Conservation (phyloP, 192 early-diverging fungal genomes). For the Linnemannia elongata region DNA sequence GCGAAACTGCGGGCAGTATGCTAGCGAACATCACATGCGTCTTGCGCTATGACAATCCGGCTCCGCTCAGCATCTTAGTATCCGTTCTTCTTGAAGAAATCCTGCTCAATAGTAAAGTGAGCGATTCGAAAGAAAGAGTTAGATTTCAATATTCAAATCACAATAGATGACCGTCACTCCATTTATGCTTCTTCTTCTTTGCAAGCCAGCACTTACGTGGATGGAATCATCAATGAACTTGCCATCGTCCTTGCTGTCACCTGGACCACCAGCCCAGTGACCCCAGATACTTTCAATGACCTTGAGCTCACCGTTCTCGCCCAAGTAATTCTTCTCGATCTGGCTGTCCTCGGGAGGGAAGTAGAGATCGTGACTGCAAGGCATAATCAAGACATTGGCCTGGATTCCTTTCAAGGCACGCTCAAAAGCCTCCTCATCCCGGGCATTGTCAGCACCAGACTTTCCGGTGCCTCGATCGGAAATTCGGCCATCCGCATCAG, state of each 20-base stretch:
- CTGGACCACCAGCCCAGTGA: slow-evolving; percentile 32
- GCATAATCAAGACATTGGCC: slow-evolving; percentile 33
- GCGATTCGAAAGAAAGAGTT: no score
- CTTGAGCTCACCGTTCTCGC: slow-evolving; percentile 31
- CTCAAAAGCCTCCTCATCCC: slow-evolving; percentile 28
- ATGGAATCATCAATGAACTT: slow-evolving; percentile 35
- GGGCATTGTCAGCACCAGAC: slow-evolving; percentile 18
- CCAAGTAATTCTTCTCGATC: slow-evolving; percentile 40
- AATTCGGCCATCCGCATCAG: background rate
- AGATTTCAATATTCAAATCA: no score
- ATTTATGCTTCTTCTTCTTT: no score
- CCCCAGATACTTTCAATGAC: slow-evolving; percentile 47
- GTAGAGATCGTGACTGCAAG: slow-evolving; percentile 23
- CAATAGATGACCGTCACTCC: no score
- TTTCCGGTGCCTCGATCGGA: slow-evolving; percentile 8
- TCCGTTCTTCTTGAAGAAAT: no score
- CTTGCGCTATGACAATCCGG: no score
- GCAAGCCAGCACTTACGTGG: slow-evolving; percentile 35
- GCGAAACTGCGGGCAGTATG: no score
- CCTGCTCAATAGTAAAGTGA: no score
- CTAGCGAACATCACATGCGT: no score
- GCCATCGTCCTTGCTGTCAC: slow-evolving; percentile 26
- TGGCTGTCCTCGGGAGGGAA: slow-evolving; percentile 45
- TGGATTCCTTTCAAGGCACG: slow-evolving; percentile 27
- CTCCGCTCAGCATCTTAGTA: no score